Conservation (phyloP, 768 basidiomycete species). For the Phanerochaete carnosa region DNA sequence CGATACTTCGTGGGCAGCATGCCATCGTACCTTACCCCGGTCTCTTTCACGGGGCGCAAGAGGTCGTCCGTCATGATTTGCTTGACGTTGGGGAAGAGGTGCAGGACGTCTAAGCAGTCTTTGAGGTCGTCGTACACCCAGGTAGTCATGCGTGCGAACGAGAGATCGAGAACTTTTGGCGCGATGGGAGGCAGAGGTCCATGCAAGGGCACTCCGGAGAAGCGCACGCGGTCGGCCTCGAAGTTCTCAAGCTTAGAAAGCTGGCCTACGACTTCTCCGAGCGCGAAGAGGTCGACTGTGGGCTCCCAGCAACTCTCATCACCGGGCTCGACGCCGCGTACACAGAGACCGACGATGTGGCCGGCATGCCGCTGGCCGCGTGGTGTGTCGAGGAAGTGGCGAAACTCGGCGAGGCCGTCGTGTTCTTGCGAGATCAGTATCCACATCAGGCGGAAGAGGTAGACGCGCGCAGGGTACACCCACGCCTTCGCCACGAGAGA, state of each 20-base stretch:
- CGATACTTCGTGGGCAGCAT: neutral
- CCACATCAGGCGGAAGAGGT: conserved; percentile 8
- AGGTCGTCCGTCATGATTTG: neutral
- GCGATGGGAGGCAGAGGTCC: neutral
- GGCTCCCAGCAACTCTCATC: conserved; percentile 1
- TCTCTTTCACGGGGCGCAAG: neutral
- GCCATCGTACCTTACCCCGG: neutral
- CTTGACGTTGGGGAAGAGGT: conserved; percentile 4
- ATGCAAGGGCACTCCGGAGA: neutral
- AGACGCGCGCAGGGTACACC: conserved; percentile 4
- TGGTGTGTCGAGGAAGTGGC: neutral
- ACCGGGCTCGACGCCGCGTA: neutral
- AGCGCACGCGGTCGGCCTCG: neutral
- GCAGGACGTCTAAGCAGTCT: conserved; percentile 3
- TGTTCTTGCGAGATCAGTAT: neutral
- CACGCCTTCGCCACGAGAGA: conserved; percentile 1
- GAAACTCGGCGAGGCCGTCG: conserved; percentile 5
- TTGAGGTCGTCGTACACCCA: conserved; percentile 4
- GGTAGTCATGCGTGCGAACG: neutral
- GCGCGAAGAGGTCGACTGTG: neutral
- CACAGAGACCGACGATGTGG: neutral
- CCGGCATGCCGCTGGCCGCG: neutral
- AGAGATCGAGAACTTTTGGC: neutral
- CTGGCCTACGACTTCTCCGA: conserved; percentile 5
- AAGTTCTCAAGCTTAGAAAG: neutral